These are phyloP conservation scores for Spathaspora arborariae DNA, from an alignment of 805 yeast genomes.

Conservation along the genomic window DNA sequence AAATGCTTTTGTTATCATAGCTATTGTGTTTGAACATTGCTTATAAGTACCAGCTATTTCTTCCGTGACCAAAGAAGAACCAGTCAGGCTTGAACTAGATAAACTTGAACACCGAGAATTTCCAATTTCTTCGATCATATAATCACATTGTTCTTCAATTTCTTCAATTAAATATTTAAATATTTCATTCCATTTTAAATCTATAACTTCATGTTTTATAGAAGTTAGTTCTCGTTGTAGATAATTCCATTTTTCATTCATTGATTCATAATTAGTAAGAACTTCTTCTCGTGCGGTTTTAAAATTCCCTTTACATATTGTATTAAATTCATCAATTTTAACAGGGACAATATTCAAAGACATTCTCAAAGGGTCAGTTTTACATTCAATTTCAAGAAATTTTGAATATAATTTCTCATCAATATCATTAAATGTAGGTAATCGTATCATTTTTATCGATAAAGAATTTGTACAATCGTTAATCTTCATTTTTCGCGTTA, in stretches of 20 bases:
- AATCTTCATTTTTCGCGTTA: conserved; percentile 21
- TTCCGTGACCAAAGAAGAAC: conserved; percentile 15
- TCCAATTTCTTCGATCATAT: conserved; percentile 17
- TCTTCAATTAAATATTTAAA: conserved; percentile 47
- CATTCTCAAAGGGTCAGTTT: conserved; percentile 49
- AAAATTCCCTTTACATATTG: conserved; percentile 14
- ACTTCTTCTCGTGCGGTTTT: conserved; percentile 28
- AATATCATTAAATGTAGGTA: conserved; percentile 28
- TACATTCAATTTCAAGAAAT: conserved; percentile 38
- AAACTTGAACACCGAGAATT: neutral
- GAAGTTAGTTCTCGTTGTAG: conserved; percentile 37
- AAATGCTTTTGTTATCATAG: conserved; percentile 30
- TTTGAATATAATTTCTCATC: conserved; percentile 37
- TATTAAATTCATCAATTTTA: conserved; percentile 42
- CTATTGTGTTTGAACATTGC: conserved; percentile 36
- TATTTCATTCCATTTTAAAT: conserved; percentile 53
- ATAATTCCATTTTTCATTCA: conserved; percentile 39
- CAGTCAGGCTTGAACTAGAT: neutral
- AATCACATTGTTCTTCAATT: conserved; percentile 20
- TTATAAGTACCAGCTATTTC: conserved; percentile 31
- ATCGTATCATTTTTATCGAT: conserved; percentile 16
- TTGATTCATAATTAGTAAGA: conserved; percentile 33
- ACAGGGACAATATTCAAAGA: conserved; percentile 50
- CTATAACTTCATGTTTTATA: conserved; percentile 46
- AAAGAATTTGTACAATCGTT: conserved; percentile 13